These are phyloP conservation scores for Dendrocalamus latiflorus DNA, from an alignment of 202 grass and related monocot genomes.

Conservation along the genomic window DNA sequence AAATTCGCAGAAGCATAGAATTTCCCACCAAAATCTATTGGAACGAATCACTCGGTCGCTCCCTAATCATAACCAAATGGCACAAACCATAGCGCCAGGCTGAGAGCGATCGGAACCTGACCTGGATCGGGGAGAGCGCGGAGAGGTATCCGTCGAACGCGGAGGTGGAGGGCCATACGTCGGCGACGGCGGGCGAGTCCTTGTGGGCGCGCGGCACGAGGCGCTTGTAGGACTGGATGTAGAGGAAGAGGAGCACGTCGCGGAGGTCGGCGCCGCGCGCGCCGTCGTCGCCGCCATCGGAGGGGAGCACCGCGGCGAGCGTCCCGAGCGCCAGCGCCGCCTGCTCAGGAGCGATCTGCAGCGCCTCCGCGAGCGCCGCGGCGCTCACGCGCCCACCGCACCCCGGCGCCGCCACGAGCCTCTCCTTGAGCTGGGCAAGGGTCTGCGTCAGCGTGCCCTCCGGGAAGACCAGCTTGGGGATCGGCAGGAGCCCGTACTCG, in stretches of 20 bases:
- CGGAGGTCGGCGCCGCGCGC: conserved; percentile 51
- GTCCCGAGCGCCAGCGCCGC: conserved; percentile 63
- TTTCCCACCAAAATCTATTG: neutral
- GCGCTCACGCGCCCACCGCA: conserved; percentile 39
- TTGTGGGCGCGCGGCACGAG: conserved; percentile 74
- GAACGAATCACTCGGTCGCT: neutral
- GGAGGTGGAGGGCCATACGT: conserved; percentile 94
- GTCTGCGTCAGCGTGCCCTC: conserved; percentile 56
- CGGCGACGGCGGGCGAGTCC: conserved; percentile 73
- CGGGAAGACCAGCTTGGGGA: conserved; percentile 80
- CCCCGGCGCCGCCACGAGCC: conserved; percentile 15
- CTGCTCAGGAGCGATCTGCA: conserved; percentile 86
- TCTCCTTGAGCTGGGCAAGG: conserved; percentile 52
- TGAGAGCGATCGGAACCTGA: conserved; percentile 22
- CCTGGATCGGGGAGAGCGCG: conserved; percentile 90
- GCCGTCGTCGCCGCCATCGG: conserved; percentile 44
- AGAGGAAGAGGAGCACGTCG: conserved; percentile 87
- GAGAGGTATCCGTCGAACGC: conserved; percentile 93
- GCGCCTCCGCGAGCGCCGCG: conserved; percentile 53
- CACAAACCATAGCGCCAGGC: neutral
- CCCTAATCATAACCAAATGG: neutral
- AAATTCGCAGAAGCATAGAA: neutral
- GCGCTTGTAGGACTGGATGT: conserved; percentile 93
- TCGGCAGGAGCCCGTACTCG: conserved; percentile 87
- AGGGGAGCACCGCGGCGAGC: conserved; percentile 69